Evolutionary conservation across 192 early-diverging fungal genomes (phyloP), one percentile per base, ranked within the genome.

Genomic region (Dissophora ornata): DNA sequence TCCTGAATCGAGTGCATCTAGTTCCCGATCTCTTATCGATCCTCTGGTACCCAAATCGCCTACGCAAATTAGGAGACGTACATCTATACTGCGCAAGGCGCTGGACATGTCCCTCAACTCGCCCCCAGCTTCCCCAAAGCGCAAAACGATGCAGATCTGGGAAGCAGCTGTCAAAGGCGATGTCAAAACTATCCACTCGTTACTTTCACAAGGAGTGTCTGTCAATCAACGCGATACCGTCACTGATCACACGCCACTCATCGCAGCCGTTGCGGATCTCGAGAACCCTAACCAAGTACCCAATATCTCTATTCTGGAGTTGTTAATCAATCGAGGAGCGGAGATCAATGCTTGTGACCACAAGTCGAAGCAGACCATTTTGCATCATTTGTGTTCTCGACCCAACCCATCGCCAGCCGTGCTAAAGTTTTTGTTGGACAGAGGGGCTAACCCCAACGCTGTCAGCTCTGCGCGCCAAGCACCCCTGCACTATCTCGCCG

Each of bases 31-130:
- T 0, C 53, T 54, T 0, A 57, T 50, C 30, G 63, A 67, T 16
- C 64, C 71, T 15, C 4, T 67, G 21, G 41, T 57, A 28, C 50
- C 63, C 12, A 75, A 67, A 44, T 55, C 71, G 32, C 57, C 63
- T 3, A 24, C 22, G 1, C 59, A 18, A 10, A 22, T 60, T 34
- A 75, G 41, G 58, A 61, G 62, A 25, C 57, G 65, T 13, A 77
- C 73, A 0, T 77, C 73, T 1, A 77, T 77, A 13, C 59, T 77
- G 16, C 64, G 73, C 13, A 67, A 67, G 12, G 73, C 65, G 0
- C 53, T 77, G 33, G 73, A 77, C 47, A 77, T 77, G 73, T 77
- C 73, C 18, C 53, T 77, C 30, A 77, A 77, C 28, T 62, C 73
- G 1, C 73, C 73, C 2, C 73, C 73, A 32, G 48, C 64, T 13